Evolutionary conservation across 176 grass and related monocot genomes (phyloP).

Genomic region (Triticum timopheevii): DNA sequence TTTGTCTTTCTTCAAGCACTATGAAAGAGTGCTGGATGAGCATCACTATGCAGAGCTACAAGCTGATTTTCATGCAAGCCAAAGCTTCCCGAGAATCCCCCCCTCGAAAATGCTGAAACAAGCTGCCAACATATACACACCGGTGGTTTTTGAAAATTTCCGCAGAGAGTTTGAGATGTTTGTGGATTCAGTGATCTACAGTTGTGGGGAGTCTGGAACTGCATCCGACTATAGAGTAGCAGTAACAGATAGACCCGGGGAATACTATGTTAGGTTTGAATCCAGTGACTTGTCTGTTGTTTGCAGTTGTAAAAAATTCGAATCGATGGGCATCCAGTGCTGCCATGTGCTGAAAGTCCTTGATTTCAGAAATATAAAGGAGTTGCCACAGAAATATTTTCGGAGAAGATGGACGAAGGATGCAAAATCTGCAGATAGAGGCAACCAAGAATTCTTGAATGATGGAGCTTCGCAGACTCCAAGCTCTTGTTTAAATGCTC

Average conservation of each 20-base stretch:
- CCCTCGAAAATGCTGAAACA: constrained; percentile 85
- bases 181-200: constrained; percentile 87
- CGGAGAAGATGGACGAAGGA: constrained; percentile 76
- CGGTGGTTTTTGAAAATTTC: constrained; percentile 81
- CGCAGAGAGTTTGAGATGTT: constrained; percentile 93
- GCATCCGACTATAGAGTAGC: constrained; percentile 63
- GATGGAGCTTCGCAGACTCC: constrained; percentile 38
- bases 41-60: constrained; percentile 85
- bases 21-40: constrained; percentile 73
- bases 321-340: constrained; percentile 80
- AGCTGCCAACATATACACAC: constrained; percentile 80
- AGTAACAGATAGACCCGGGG: constrained; percentile 71
- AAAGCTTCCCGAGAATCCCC: constrained; percentile 88
- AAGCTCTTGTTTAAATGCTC: constrained; percentile 40
- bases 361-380: constrained; percentile 97
- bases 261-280: constrained; percentile 79
- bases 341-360: constrained; percentile 87
- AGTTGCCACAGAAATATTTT: constrained; percentile 78
- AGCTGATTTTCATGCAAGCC: constrained; percentile 92
- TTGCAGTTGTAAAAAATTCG: constrained; percentile 94
- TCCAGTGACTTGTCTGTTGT: constrained; percentile 53
- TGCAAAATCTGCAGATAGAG: constrained; percentile 54
- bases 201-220: constrained; percentile 52
- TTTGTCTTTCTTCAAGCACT: constrained; percentile 77
- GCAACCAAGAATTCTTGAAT: constrained; percentile 31